Evolutionary conservation across 1,139 yeast species (phyloP).

Genomic region (Chernovozyma sophiae-reginae): DNA sequence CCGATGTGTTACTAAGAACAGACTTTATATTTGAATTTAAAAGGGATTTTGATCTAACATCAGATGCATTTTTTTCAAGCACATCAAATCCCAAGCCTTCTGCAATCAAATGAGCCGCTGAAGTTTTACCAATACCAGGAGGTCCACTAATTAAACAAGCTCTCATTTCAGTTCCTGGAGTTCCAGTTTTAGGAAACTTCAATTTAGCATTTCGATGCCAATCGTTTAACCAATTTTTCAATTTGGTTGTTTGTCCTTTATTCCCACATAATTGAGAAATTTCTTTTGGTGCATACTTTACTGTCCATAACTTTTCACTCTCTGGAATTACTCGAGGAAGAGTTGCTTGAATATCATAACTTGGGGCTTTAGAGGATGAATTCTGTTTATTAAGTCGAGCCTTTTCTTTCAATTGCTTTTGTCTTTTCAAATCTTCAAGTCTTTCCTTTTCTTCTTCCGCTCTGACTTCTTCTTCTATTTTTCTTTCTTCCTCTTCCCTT

Average conservation of each 20-base stretch:
- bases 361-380: conserved; percentile 1
- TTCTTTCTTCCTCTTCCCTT: conserved; percentile 61
- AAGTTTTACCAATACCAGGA: conserved; percentile 81
- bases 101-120: conserved; percentile 74
- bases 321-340: conserved; percentile 28
- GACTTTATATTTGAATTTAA: conserved; percentile 66
- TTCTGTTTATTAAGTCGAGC: conserved; percentile 17
- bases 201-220: conserved; percentile 63
- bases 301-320: conserved; percentile 80
- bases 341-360: conserved; percentile 7
- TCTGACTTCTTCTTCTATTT: conserved; percentile 47
- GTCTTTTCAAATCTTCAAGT: conserved; percentile 28
- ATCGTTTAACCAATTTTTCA: conserved; percentile 68
- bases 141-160: conserved; percentile 87
- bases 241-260: conserved; percentile 64
- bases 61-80: conserved; percentile 79
- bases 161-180: conserved; percentile 61
- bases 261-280: conserved; percentile 86
- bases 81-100: conserved; percentile 65
- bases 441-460: conserved; percentile 25
- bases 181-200: conserved; percentile 55
- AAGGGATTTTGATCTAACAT: conserved; percentile 79
- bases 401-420: conserved; percentile 14
- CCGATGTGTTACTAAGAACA: conserved; percentile 76
- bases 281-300: conserved; percentile 81